Base-by-base conservation (phyloP, 495 filamentous ascomycete genomes). In the Xylaria intraflava region DNA sequence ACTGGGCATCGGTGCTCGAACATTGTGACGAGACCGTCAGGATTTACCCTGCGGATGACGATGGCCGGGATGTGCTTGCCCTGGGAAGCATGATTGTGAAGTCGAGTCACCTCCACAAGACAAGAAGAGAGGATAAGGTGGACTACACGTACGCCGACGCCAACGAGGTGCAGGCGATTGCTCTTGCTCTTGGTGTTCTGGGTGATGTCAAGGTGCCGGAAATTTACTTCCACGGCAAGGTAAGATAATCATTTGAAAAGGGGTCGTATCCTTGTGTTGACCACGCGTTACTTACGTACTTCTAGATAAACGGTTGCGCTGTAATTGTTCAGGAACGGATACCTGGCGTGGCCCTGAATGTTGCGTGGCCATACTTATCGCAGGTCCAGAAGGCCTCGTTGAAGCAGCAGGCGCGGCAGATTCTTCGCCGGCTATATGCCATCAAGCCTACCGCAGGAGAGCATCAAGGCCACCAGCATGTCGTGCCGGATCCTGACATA, bases 31-130 rank as follows among this genome's bases (percentile, higher is more conserved):
- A 62, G 38, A 50, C 59, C 0, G 55, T 30, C 46, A 38, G 65
- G 24, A 72, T 72, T 19, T 72, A 72, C 33, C 60, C 60, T 9
- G 66, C 57, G 46, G 59, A 63, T n/a, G 63, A 66, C 20, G 70
- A 64, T 16, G 71, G 67, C 7, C 67, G 71, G 14, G 72, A 76
- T 51, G 70, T 75, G 7, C 75, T 75, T 48, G 70, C 72, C 19
- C 57, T 74, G 36, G 73, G 74, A n/a, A 72, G 66, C 44, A 62
- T 73, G 12, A 73, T 78, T 40, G 61, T 78, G 40, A 78, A 74
- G 55, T 73, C 71, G 4, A 72, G 66, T 46, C 70, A 74, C 57
- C 68, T 74, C 35, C 61, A 71, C 27, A 26, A 33, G 29, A 51
- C 16, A 12, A 35, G 20, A 8, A 29, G 22, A 27, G 29, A 16